A percentile compares a stretch with the other conserved stretches of the same genome.
Conservation (phyloP, 2,329 filamentous ascomycete genomes). For the Colletotrichum chrysophilum region DNA sequence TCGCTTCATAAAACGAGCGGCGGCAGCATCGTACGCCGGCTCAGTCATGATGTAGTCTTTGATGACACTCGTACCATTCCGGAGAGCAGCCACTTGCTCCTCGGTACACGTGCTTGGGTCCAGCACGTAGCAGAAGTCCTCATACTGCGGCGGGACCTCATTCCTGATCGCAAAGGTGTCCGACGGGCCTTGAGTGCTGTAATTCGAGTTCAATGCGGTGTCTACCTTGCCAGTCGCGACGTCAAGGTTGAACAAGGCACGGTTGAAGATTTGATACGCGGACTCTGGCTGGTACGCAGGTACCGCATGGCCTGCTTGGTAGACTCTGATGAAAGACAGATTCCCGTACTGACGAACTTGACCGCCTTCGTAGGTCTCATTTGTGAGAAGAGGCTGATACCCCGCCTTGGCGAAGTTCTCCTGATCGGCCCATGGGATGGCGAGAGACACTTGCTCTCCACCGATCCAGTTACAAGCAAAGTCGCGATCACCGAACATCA, state of each 20-base stretch:
- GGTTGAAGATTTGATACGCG: slow-evolving; percentile 52
- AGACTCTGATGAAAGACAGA: slow-evolving; percentile 63
- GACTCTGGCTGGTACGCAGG: slow-evolving; percentile 55
- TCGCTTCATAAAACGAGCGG: not conserved
- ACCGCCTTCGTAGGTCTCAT: slow-evolving; percentile 64
- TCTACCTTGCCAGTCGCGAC: slow-evolving; percentile 26
- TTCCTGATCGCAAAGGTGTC: slow-evolving; percentile 23
- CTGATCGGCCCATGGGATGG: slow-evolving; percentile 36
- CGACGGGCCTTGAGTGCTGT: slow-evolving; percentile 24
- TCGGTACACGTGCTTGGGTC: slow-evolving; percentile 36
- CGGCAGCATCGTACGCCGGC: not conserved
- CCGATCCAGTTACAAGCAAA: slow-evolving; percentile 66
- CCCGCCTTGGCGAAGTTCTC: slow-evolving; percentile 48
- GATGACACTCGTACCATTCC: slow-evolving; percentile 55
- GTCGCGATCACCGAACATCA: slow-evolving; percentile 59
- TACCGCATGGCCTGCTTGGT: slow-evolving; percentile 62
- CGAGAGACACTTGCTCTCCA: slow-evolving; percentile 48
- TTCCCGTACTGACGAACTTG: slow-evolving; percentile 73
- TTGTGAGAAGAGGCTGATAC: slow-evolving; percentile 66
- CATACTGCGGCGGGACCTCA: slow-evolving; percentile 25
- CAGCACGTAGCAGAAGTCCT: slow-evolving; percentile 29
- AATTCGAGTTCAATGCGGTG: slow-evolving; percentile 18
- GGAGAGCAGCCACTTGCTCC: slow-evolving; percentile 57
- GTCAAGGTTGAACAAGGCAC: slow-evolving; percentile 36
- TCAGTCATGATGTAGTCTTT: slow-evolving; percentile 32